phyloP scores from a whole-genome alignment of 1,284 basidiomycete genomes.

The Phlebopus sp. region DNA sequence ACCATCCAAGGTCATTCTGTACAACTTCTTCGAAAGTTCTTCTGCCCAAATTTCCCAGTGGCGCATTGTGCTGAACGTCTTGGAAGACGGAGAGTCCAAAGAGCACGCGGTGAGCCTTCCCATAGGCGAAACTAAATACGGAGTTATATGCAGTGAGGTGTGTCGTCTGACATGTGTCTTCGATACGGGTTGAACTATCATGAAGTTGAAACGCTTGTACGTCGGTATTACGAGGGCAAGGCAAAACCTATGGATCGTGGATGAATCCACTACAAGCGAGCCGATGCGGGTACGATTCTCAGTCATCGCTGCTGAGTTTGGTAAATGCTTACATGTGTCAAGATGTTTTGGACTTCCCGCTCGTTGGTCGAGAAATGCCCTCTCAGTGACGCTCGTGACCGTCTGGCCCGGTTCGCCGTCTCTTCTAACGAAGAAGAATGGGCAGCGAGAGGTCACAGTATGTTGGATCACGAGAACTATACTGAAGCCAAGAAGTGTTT shows the following conservation, averaged over 20 bases:
- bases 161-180: no score
- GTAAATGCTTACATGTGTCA: background rate
- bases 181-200: no score
- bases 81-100: slow-evolving; percentile 22
- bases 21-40: slow-evolving; percentile 71
- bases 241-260: slow-evolving; percentile 66
- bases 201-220: slow-evolving; percentile 69
- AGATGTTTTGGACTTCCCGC: slow-evolving; percentile 50
- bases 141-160: slow-evolving; percentile 60
- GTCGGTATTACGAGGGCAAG: slow-evolving; percentile 69
- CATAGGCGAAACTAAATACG: slow-evolving; percentile 46
- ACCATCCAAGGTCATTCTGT: slow-evolving; percentile 56
- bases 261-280: slow-evolving; percentile 53
- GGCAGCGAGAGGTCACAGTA: slow-evolving; percentile 45
- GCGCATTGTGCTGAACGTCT: slow-evolving; percentile 53
- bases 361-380: slow-evolving; percentile 43
- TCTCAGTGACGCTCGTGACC: slow-evolving; percentile 41
- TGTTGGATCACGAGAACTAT: slow-evolving; percentile 58
- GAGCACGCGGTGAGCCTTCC: slow-evolving; percentile 46
- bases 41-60: slow-evolving; percentile 48
- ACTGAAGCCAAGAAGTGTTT: slow-evolving; percentile 62
- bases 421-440: slow-evolving; percentile 53
- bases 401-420: slow-evolving; percentile 37
- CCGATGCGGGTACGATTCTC: slow-evolving; percentile 49
- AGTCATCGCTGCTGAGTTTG: no score